Conservation (phyloP, 345 rosid genomes). For the Rubroshorea leprosula region DNA sequence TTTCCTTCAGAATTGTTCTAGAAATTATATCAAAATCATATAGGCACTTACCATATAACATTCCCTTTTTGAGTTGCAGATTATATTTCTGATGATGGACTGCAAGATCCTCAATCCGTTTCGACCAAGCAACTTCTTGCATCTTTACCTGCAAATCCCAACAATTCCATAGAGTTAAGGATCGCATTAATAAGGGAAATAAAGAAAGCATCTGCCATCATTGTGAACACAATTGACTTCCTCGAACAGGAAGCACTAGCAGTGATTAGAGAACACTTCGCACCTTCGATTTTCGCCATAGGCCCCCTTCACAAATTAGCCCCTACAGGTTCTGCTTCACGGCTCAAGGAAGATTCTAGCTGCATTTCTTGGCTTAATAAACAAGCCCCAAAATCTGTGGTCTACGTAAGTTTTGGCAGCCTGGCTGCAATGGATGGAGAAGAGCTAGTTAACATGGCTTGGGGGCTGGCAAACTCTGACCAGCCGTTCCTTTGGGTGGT, state of each 20-base stretch:
- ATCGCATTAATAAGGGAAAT: conserved; percentile 13
- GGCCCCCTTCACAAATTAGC: conserved; percentile 17
- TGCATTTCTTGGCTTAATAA: conserved; percentile 42
- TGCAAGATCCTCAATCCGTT: background rate
- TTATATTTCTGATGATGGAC: background rate
- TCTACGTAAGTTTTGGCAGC: conserved; percentile 27
- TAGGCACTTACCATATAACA: background rate
- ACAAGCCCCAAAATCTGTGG: conserved; percentile 14
- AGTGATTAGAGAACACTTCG: conserved; percentile 9
- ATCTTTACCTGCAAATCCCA: background rate
- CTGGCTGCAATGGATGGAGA: background rate
- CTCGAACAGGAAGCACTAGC: conserved; percentile 17
- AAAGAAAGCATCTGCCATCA: conserved; percentile 18
- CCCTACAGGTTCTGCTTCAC: conserved; percentile 10
- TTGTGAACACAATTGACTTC: conserved; percentile 13
- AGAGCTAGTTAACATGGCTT: conserved; percentile 9
- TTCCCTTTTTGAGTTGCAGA: background rate
- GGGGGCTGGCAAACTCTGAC: conserved; percentile 34
- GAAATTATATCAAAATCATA: no score
- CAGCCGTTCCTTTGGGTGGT: conserved; percentile 50
- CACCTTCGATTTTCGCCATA: conserved; percentile 25
- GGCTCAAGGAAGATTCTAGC: conserved; percentile 32
- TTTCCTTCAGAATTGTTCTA: no score
- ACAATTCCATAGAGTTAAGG: conserved; percentile 1
- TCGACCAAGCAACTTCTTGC: background rate